A percentile compares a stretch with the other conserved stretches of the same genome.
Conservation (phyloP, 768 basidiomycete genomes). For the Trametes maxima region DNA sequence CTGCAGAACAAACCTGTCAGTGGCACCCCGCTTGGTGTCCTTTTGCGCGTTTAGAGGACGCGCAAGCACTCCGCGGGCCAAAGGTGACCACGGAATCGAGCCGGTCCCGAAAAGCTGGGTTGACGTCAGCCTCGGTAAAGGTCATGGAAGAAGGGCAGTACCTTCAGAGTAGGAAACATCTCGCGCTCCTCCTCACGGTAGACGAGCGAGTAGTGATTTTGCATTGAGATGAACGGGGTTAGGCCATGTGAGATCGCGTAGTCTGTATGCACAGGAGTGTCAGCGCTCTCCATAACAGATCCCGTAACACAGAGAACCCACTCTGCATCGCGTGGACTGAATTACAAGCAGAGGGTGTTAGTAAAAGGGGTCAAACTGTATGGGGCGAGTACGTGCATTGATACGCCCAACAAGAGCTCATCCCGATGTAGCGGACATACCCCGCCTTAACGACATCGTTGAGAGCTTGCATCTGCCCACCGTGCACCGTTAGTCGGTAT, state of each 20-base stretch:
- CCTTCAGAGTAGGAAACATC: constrained; percentile 52
- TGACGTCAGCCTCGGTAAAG: too few relatives aligned
- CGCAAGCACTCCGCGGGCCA: constrained; percentile 39
- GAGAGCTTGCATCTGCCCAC: constrained; percentile 43
- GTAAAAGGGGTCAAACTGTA: neutral
- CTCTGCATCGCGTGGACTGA: constrained; percentile 38
- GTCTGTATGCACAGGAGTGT: constrained; percentile 27
- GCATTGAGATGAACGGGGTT: constrained; percentile 65
- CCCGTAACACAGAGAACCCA: constrained; percentile 2
- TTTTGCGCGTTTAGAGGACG: constrained; percentile 23
- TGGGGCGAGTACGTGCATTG: constrained; percentile 32
- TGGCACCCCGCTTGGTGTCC: too few relatives aligned
- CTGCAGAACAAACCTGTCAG: too few relatives aligned
- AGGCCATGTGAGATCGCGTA: constrained; percentile 44
- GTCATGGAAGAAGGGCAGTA: too few relatives aligned
- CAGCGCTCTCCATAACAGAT: neutral
- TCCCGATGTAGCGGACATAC: constrained; percentile 45
- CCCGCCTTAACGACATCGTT: constrained; percentile 50
- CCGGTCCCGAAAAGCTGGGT: constrained; percentile 38
- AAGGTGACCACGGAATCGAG: constrained; percentile 43
- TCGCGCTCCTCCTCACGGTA: constrained; percentile 66
- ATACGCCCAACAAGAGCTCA: constrained; percentile 40
- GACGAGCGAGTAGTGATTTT: constrained; percentile 57
- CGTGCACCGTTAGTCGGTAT: too few relatives aligned
- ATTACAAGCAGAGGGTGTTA: neutral